Evolutionary conservation across 2,329 filamentous ascomycete species (phyloP), one percentile per base, ranked within the genome.

Genomic region (Fusarium tuaranense): DNA sequence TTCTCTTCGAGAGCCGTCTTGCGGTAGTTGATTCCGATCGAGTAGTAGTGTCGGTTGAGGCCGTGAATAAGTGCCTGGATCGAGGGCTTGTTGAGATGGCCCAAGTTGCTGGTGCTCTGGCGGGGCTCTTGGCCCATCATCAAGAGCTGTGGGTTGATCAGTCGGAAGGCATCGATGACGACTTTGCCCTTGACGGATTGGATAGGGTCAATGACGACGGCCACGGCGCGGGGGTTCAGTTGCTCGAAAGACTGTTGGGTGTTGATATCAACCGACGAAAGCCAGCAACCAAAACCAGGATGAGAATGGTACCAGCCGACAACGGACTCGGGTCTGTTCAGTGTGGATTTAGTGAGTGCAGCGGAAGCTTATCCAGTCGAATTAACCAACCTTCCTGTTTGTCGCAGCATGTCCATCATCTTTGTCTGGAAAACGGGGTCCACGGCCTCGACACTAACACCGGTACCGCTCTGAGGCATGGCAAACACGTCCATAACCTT

Each of bases 171-270:
- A 82, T 99, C 97, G 78, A 99, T 99, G 79, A 99, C 97, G 79
- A 99, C 97, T 85, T 99, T 99, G 85, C 97, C 97, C 88, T 99
- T 99, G 82, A 99, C 97, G 71, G 97, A 98, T 85, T 99, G 97
- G 80, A 99, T 98, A 48, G 97, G 97, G 81, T 99, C 97, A 80
- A 99, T 95, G 79, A 99, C 97, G 61, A 99, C 97, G 78, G 97
- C 97, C 75, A 99, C 97, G 77, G 97, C 96, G 82, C 97, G 95
- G 39, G 97, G 95, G 9, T 95, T 99, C 69, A 99, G 91, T 86
- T 98, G 97, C 87, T 99, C 97, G 84, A 99, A 99, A n/a, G 95
- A 98, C 85, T 99, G 97, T 83, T 99, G 97, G 34, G 97, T 99
- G 87, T 99, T 98, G 88, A 99, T 98, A 88, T 99, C 97, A 82